Percentiles rank a stretch among this genome's conserved stretches.
Conservation (phyloP, 2,329 filamentous ascomycete genomes). For the Alternaria brassicicola region DNA sequence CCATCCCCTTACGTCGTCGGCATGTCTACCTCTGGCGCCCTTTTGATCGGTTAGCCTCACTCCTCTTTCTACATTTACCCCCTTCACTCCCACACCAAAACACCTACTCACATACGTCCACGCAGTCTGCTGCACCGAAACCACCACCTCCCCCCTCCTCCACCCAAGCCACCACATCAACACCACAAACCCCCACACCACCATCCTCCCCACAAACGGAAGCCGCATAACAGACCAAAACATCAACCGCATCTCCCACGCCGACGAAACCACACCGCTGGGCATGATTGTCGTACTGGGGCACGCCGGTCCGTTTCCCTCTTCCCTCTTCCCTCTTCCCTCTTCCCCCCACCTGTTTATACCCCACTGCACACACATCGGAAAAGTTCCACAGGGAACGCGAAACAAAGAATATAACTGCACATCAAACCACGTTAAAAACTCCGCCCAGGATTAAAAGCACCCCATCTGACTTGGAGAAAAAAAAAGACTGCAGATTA, state of each 20-base stretch:
- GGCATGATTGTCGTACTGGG: slow-evolving; percentile 32
- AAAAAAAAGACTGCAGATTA: slow-evolving; percentile 17
- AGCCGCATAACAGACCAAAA: slow-evolving; percentile 11
- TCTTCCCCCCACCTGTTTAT: too few species aligned
- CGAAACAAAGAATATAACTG: too few species aligned
- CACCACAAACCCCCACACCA: slow-evolving; percentile 14
- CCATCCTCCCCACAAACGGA: slow-evolving; percentile 25
- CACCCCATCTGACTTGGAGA: too few species aligned
- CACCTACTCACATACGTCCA: not conserved
- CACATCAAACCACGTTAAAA: too few species aligned
- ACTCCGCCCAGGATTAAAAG: too few species aligned
- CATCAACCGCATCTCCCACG: slow-evolving; percentile 19
- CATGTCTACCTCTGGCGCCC: not conserved
- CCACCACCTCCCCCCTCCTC: not conserved
- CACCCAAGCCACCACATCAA: slow-evolving; percentile 31
- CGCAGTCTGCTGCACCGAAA: slow-evolving; percentile 9
- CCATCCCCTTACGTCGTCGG: not conserved
- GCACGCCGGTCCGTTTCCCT: slow-evolving; percentile 21
- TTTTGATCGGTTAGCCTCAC: not conserved
- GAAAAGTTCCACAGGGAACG: too few species aligned
- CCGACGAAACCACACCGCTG: slow-evolving; percentile 17
- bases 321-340: too few species aligned
- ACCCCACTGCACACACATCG: too few species aligned
- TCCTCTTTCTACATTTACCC: not conserved
- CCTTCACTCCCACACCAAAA: not conserved